Evolutionary conservation across 352 stramenopile genomes (phyloP).

Genomic region (Bremia lactucae): DNA sequence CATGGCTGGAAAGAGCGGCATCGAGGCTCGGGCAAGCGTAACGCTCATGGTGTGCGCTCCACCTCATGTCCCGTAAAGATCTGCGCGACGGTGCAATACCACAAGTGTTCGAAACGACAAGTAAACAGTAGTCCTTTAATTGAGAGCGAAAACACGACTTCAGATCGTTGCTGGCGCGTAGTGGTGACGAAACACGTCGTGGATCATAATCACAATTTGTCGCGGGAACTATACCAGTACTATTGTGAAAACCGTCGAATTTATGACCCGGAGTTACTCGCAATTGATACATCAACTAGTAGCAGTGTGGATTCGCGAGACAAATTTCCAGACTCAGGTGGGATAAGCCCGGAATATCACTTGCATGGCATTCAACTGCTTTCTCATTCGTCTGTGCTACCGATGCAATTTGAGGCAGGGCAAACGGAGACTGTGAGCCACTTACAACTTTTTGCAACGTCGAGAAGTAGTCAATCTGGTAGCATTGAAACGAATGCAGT

Average conservation of each 20-base stretch:
- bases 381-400: constrained; percentile 6
- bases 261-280: constrained; percentile 58
- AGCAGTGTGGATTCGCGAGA: constrained; percentile 17
- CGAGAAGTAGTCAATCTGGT: constrained; percentile 1
- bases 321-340: no score
- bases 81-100: constrained; percentile 62
- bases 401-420: constrained; percentile 15
- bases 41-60: constrained; percentile 48
- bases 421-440: constrained; percentile 16
- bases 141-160: background rate
- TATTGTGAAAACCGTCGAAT: constrained; percentile 74
- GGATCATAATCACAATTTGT: constrained; percentile 79
- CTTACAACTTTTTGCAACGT: constrained; percentile 9
- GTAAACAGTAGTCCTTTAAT: background rate
- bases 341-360: background rate
- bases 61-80: constrained; percentile 68
- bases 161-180: constrained; percentile 37
- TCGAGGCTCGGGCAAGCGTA: constrained; percentile 52
- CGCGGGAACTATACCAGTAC: constrained; percentile 54
- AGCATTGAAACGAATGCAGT: constrained; percentile 3
- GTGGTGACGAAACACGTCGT: constrained; percentile 68
- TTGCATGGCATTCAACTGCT: background rate
- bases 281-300: constrained; percentile 39
- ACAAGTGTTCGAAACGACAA: constrained; percentile 10
- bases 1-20: constrained; percentile 77